Evolutionary conservation across 768 basidiomycete species (phyloP).

Genomic region (Leccinum incarnatum): DNA sequence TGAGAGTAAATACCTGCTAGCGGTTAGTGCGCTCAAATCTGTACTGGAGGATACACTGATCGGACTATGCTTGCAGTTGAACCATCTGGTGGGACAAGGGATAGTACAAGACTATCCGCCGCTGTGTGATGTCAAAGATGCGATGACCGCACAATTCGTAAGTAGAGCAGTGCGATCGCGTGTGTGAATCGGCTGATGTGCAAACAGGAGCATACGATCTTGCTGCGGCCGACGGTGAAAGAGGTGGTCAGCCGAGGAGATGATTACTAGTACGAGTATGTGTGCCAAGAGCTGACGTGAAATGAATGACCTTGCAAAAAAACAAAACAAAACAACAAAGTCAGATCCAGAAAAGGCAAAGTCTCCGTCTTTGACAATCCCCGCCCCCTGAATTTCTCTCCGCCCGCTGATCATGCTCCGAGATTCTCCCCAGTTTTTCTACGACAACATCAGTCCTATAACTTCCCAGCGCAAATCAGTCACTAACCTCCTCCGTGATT

Average conservation of each 20-base stretch:
- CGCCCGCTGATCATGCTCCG: slow-evolving; percentile 21
- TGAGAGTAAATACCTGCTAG: slow-evolving; percentile 90
- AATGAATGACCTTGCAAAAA: not conserved
- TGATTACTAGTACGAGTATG: slow-evolving; percentile 55
- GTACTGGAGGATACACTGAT: not conserved
- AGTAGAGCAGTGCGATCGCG: slow-evolving; percentile 21
- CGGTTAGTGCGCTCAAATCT: slow-evolving; percentile 46
- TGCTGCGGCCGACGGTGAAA: slow-evolving; percentile 80
- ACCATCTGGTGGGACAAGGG: slow-evolving; percentile 83
- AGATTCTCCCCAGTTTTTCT: slow-evolving; percentile 23
- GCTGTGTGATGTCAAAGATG: slow-evolving; percentile 75
- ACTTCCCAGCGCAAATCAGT: slow-evolving; percentile 16
- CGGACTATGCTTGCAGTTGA: slow-evolving; percentile 51
- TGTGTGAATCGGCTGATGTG: slow-evolving; percentile 6
- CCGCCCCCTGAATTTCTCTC: not conserved
- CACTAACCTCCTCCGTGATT: slow-evolving; percentile 42
- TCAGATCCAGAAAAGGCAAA: slow-evolving; percentile 25
- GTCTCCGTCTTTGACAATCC: not conserved
- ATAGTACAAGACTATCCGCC: slow-evolving; percentile 94
- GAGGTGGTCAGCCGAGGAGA: slow-evolving; percentile 83
- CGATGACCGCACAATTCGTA: slow-evolving; percentile 95
- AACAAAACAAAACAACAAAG: slow-evolving; percentile 2
- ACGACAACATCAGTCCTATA: slow-evolving; percentile 12
- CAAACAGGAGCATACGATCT: slow-evolving; percentile 77
- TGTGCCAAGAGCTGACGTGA: slow-evolving; percentile 6